Percentiles rank a stretch among this genome's conserved stretches.
These are phyloP conservation scores for Amphichorda felina DNA, from an alignment of 2,329 filamentous ascomycete genomes.

Conservation along the genomic window DNA sequence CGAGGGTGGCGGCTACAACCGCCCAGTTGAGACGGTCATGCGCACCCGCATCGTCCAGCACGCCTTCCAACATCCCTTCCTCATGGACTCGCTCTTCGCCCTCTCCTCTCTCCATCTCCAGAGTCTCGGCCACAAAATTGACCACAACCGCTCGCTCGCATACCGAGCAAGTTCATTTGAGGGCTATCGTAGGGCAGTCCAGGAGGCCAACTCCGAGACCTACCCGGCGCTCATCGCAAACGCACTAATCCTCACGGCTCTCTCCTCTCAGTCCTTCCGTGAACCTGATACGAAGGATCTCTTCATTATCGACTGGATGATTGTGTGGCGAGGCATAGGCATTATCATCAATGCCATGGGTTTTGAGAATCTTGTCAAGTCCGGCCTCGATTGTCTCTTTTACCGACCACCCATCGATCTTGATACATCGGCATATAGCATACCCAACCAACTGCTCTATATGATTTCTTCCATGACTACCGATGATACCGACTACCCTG, in stretches of 20 bases:
- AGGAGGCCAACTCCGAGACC: conserved; percentile 28
- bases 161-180: conserved; percentile 38
- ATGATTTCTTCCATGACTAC: conserved; percentile 33
- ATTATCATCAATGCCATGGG: conserved; percentile 28
- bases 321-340: conserved; percentile 40
- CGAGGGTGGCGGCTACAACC: conserved; percentile 17
- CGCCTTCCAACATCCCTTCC: conserved; percentile 39
- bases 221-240: conserved; percentile 38
- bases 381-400: conserved; percentile 35
- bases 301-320: conserved; percentile 43
- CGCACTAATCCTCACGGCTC: conserved; percentile 37
- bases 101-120: conserved; percentile 37
- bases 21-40: conserved; percentile 28
- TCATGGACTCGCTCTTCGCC: conserved; percentile 42
- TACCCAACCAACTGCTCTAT: conserved; percentile 35
- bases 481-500: conserved; percentile 26
- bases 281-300: conserved; percentile 30
- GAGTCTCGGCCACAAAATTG: conserved; percentile 23
- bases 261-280: conserved; percentile 38
- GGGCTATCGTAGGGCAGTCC: conserved; percentile 39
- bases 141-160: conserved; percentile 22
- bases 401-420: conserved; percentile 35
- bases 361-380: conserved; percentile 15
- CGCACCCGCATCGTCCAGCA: conserved; percentile 33
- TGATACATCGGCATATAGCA: conserved; percentile 22